A percentile compares a stretch with the other conserved stretches of the same genome.
These are phyloP conservation scores for Spinellus fusiger DNA, from an alignment of 192 early-diverging fungal genomes.

Conservation along the genomic window DNA sequence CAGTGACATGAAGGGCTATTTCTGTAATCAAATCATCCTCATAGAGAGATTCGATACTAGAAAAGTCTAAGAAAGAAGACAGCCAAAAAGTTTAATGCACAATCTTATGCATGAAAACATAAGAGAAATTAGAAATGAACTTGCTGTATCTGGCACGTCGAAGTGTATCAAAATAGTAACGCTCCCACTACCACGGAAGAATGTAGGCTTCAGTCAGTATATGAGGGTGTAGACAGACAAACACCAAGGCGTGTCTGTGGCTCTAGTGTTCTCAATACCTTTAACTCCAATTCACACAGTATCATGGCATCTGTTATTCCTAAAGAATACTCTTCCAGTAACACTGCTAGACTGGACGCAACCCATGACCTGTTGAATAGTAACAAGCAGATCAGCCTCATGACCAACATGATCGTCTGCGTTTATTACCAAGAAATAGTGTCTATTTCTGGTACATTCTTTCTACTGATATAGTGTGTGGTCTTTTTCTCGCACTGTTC, in stretches of 20 bases:
- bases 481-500: no score
- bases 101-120: neutral
- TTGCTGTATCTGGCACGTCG: slow-evolving; percentile 4
- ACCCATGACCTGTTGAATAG: slow-evolving; percentile 20
- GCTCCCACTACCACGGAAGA: slow-evolving; percentile 10
- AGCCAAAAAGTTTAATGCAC: neutral
- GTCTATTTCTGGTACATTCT: no score
- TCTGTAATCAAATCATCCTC: neutral
- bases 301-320: neutral
- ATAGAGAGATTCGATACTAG: slow-evolving; percentile 9
- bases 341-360: neutral
- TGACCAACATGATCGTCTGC: no score
- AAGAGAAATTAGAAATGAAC: neutral
- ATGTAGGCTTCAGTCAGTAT: no score
- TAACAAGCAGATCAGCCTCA: no score
- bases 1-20: neutral
- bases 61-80: neutral
- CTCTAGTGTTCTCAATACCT: neutral
- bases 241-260: neutral
- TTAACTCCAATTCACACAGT: slow-evolving; percentile 4
- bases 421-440: no score
- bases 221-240: no score
- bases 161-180: neutral
- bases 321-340: slow-evolving; percentile 3
- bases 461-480: no score